phyloP scores from a whole-genome alignment of 495 filamentous ascomycete species.

The Tuber melanosporum region DNA sequence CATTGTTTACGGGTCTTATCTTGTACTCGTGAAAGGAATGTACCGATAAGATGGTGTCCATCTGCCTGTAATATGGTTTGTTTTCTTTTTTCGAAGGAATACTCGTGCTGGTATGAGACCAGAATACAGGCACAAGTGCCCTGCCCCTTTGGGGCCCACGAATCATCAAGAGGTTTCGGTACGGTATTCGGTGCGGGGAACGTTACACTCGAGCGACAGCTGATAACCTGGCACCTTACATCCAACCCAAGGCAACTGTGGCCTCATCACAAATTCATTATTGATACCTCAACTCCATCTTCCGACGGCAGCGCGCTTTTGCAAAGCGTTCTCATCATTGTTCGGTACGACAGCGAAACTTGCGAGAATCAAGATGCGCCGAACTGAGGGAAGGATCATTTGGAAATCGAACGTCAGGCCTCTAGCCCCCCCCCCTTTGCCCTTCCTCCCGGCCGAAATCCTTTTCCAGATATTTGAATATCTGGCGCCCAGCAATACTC shows the following conservation, averaged over 20 bases:
- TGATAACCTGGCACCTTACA: background rate
- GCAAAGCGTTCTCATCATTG: background rate
- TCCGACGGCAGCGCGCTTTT: background rate
- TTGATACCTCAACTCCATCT: background rate
- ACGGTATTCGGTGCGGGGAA: background rate
- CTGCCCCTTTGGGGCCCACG: background rate
- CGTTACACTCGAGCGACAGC: background rate
- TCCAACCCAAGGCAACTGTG: background rate
- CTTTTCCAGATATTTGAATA: constrained; percentile 1
- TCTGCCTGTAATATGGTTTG: background rate
- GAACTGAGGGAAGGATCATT: background rate
- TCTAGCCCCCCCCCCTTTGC: background rate
- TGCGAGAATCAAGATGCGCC: background rate
- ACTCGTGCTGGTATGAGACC: too few relatives aligned
- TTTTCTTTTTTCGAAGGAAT: background rate
- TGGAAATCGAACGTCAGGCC: background rate
- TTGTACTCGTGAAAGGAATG: background rate
- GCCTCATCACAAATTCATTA: background rate
- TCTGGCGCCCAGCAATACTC: background rate
- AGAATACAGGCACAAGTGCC: background rate
- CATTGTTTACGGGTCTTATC: background rate
- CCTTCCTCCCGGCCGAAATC: background rate
- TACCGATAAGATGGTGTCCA: background rate
- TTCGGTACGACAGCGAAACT: background rate
- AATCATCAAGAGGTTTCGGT: background rate